A percentile compares a stretch with the other conserved stretches of the same genome.
Conservation (phyloP, 345 rosid genomes). For the Ceriops decandra region DNA sequence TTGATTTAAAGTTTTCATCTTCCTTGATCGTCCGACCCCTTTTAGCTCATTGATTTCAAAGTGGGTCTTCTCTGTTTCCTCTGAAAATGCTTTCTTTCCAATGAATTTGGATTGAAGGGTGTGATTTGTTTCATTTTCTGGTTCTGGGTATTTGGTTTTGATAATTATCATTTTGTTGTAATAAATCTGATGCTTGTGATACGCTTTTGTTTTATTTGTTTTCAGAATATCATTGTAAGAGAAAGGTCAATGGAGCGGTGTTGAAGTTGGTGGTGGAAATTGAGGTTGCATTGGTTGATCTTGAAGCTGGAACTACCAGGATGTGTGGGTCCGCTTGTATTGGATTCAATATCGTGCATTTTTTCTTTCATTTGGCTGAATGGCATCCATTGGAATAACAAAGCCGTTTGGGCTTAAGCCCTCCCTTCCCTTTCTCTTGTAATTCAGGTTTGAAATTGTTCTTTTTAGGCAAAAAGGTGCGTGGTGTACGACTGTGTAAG, state of each 20-base stretch:
- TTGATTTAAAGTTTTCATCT: too few species aligned
- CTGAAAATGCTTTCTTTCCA: too few species aligned
- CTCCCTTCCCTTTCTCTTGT: conserved; percentile 17
- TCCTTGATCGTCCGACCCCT: too few species aligned
- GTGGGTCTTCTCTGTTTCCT: too few species aligned
- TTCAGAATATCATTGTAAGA: not conserved
- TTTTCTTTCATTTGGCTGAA: conserved; percentile 71
- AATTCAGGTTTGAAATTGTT: conserved; percentile 24
- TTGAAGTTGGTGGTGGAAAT: conserved; percentile 1
- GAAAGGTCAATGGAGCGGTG: conserved; percentile 18
- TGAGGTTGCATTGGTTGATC: conserved; percentile 2
- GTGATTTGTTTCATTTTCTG: not conserved
- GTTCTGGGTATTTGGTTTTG: not conserved
- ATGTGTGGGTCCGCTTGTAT: conserved; percentile 48
- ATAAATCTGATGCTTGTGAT: not conserved
- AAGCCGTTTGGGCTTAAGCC: conserved; percentile 48
- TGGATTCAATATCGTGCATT: conserved; percentile 39
- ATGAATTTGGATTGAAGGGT: too few species aligned
- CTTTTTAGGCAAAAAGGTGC: not conserved
- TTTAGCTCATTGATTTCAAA: too few species aligned
- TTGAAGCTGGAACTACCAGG: conserved; percentile 39
- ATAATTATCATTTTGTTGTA: not conserved
- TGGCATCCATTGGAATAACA: conserved; percentile 88
- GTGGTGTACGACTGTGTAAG: too few species aligned
- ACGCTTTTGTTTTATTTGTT: not conserved